A percentile compares a stretch with the other conserved stretches of the same genome.
These are phyloP conservation scores for Fusarium nisikadoi DNA, from an alignment of 2,329 filamentous ascomycete genomes.

Conservation along the genomic window DNA sequence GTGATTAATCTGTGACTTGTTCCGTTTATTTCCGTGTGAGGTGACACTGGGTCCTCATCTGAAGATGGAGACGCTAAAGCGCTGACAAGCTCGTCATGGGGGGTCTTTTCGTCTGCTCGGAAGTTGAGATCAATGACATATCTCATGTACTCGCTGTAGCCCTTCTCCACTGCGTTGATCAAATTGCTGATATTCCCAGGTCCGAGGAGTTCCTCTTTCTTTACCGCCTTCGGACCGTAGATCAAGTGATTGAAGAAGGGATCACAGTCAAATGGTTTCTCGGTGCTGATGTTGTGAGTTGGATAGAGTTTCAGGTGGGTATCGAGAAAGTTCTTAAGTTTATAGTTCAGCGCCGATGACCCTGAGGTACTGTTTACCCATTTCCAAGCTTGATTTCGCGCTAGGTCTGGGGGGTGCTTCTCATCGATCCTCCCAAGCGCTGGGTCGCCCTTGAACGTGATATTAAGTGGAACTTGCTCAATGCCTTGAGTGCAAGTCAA, in stretches of 20 bases:
- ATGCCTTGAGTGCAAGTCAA: background rate
- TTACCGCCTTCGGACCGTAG: background rate
- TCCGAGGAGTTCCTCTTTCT: background rate
- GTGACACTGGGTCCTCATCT: background rate
- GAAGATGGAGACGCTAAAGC: background rate
- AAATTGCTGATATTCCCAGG: background rate
- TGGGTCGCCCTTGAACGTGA: background rate
- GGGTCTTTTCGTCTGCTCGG: background rate
- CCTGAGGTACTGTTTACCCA: background rate
- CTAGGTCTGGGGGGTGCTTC: background rate
- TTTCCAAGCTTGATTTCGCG: background rate
- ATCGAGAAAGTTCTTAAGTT: background rate
- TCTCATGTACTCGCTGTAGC: background rate
- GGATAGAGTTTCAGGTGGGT: background rate
- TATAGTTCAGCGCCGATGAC: background rate
- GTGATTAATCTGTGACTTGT: background rate
- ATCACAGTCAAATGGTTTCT: background rate
- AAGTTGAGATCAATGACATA: background rate
- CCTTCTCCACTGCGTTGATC: accelerated
- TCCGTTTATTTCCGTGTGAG: background rate
- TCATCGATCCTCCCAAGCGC: background rate
- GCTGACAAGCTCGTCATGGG: background rate
- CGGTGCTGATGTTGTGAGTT: background rate
- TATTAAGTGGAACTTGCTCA: background rate
- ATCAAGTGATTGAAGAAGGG: background rate